Conservation (phyloP, 345 rosid species). For the Rhizophora apiculata region DNA sequence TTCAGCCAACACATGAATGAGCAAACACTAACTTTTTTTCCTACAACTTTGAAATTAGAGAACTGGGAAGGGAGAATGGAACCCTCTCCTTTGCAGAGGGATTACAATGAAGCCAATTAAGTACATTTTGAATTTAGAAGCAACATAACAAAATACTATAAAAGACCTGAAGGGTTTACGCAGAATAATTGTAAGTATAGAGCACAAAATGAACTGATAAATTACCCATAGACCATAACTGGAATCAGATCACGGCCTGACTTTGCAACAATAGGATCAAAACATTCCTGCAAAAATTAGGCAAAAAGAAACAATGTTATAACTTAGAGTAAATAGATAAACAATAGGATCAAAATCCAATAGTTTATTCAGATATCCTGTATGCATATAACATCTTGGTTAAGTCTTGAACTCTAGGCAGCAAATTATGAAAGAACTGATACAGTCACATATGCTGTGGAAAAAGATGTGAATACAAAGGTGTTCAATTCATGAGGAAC, state of each 20-base stretch:
- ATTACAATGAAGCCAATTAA: not conserved
- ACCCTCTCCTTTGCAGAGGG: not conserved
- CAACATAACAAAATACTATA: not conserved
- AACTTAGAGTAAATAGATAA: not conserved
- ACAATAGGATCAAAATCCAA: too few species aligned
- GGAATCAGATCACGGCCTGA: conserved; percentile 96
- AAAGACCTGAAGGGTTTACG: not conserved
- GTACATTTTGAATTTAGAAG: not conserved
- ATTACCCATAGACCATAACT: conserved; percentile 95
- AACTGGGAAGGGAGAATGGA: too few species aligned
- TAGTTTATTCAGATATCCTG: too few species aligned
- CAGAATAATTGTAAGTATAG: not conserved
- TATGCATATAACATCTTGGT: too few species aligned
- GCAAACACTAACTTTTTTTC: too few species aligned
- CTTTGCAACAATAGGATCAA: conserved; percentile 84
- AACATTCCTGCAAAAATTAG: conserved; percentile 70
- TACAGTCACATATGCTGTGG: too few species aligned
- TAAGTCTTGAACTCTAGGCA: too few species aligned
- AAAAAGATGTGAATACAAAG: not conserved
- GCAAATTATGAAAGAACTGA: too few species aligned
- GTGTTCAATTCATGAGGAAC: not conserved
- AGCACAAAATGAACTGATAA: not conserved
- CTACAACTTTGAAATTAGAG: too few species aligned
- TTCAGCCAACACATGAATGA: not conserved
- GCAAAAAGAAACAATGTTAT: not conserved